Evolutionary conservation across 768 basidiomycete species (phyloP), one percentile per base, ranked within the genome.

Genomic region (Kwoniella dejecticola): DNA sequence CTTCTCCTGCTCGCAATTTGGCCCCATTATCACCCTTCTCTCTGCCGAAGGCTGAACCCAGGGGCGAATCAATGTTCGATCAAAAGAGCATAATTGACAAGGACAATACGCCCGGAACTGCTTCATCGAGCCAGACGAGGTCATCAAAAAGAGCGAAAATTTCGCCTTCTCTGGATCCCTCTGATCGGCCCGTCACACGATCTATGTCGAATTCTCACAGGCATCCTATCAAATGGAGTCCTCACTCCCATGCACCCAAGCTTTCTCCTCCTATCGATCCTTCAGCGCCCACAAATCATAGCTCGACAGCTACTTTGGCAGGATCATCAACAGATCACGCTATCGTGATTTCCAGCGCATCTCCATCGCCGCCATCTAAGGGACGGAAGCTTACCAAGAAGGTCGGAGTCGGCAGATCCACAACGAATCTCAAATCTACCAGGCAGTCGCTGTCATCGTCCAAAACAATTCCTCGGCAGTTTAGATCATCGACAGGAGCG

Each of bases 141-240:
- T 6, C 46, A 15, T 23, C 48, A n/a, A 50, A 50, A 12, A 55
- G 31, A 31, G 40, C 53, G 4, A 55, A 44, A 29, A 3, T 55
- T 21, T 42, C 41, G 2, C 41, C 48, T 8, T 3, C 33, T 2
- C 6, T 19, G 12, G 48, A 50, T 40, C 57, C 57, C 12, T 29
- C 46, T 1, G 57, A 59, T n/a, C 33, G 57, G n/a, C 57, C 57
- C 15, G 27, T 49, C 24, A 59, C 57, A 13, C 13, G 57, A 36
- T 29, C 36, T 5, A 59, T 59, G 57, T 59, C 57, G 13, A 59
- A 38, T 17, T 26, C n/a, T 2, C 23, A 11, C 2, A 10, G 29
- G 2, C 17, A 50, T 19, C 48, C 30, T 6, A 50, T 31, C 17
- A 30, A 31, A 50, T 50, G 48, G 48, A 31, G 11, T 31, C 48